These are phyloP conservation scores for Coemansia sp. DNA, from an alignment of 192 early-diverging fungal species.

Conservation along the genomic window DNA sequence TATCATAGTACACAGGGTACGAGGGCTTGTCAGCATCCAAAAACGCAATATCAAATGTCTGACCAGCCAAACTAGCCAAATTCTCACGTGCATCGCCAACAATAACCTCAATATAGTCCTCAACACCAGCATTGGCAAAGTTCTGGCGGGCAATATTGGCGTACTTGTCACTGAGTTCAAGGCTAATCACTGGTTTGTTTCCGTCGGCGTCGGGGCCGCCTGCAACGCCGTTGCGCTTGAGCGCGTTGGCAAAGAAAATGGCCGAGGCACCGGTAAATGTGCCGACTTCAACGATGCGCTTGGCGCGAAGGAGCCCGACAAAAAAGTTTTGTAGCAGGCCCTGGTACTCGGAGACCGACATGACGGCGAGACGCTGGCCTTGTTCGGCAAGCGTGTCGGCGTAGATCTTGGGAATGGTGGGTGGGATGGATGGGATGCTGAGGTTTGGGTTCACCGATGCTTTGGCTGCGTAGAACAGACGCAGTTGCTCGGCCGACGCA, in stretches of 20 bases:
- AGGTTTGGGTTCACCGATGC: slow-evolving; percentile 34
- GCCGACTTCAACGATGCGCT: slow-evolving; percentile 65
- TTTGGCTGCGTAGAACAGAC: slow-evolving; percentile 25
- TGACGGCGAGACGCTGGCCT: slow-evolving; percentile 16
- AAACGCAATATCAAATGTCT: slow-evolving; percentile 64
- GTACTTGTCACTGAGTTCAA: slow-evolving; percentile 59
- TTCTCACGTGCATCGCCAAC: slow-evolving; percentile 32
- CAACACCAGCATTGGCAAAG: slow-evolving; percentile 28
- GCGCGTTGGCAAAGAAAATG: slow-evolving; percentile 67
- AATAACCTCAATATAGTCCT: slow-evolving; percentile 50
- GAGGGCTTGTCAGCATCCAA: slow-evolving; percentile 72
- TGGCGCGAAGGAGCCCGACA: slow-evolving; percentile 54
- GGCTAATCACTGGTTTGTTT: slow-evolving; percentile 44
- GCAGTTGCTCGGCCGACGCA: slow-evolving; percentile 18
- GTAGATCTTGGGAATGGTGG: slow-evolving; percentile 17
- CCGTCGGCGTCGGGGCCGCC: slow-evolving; percentile 12
- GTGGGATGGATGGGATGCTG: slow-evolving; percentile 19
- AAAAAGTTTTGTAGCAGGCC: slow-evolving; percentile 57
- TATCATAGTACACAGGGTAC: slow-evolving; percentile 66
- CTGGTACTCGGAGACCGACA: slow-evolving; percentile 55
- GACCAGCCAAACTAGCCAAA: slow-evolving; percentile 40
- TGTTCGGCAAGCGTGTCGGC: slow-evolving; percentile 10
- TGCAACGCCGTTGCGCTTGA: slow-evolving; percentile 48
- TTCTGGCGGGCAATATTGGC: slow-evolving; percentile 51
- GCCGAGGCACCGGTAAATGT: slow-evolving; percentile 66